Evolutionary conservation across 2,329 filamentous ascomycete species (phyloP), one percentile per base, ranked within the genome.

Genomic region (Calonectria pseudoturangicola): DNA sequence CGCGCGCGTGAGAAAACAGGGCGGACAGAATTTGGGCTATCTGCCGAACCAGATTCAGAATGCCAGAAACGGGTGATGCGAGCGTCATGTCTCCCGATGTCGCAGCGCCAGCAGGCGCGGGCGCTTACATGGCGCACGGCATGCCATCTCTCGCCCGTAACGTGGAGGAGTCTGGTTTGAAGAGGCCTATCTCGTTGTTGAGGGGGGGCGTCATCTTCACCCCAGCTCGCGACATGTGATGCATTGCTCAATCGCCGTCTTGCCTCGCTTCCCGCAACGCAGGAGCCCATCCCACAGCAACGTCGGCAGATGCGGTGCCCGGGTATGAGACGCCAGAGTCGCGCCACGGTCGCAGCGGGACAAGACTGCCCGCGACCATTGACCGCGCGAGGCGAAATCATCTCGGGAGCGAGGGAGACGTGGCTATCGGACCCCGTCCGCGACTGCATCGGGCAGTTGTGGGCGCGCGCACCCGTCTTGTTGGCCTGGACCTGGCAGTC

Each of bases 141-240:
- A 12, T 64, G 60, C 48, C 41, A 8, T 50, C 47, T 58, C 33
- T 58, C 30, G 41, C 28, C 33, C 48, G 50, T 43, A 51, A 74
- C 73, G 70, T 79, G 76, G 73, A 74, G 43, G 66, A 60, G 64
- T 45, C 66, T 73, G 72, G 72, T 75, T 71, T 72, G 72, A 70
- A 69, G 62, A 41, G 15, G 54, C 33, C 33, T 60, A 50, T 30
- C 64, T 51, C 48, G 36, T 54, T 64, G 69, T 66, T 54, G 50
- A 39, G 54, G 36, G 54, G 33, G 54, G 54, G 33, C 54, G 54
- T 25, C 36, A 60, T 60, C 54, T 39, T 41, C 28, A 21, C 54
- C 54, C 54, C 54, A 60, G 54, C 15, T 41, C 36, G 36, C 36
- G 36, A 41, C 54, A 60, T 60, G 54, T 68, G 39, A 39, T 62